Evolutionary conservation across 83 land plant species (phyloP), one percentile per base, ranked within the genome.

Genomic region (Picea abies): DNA sequence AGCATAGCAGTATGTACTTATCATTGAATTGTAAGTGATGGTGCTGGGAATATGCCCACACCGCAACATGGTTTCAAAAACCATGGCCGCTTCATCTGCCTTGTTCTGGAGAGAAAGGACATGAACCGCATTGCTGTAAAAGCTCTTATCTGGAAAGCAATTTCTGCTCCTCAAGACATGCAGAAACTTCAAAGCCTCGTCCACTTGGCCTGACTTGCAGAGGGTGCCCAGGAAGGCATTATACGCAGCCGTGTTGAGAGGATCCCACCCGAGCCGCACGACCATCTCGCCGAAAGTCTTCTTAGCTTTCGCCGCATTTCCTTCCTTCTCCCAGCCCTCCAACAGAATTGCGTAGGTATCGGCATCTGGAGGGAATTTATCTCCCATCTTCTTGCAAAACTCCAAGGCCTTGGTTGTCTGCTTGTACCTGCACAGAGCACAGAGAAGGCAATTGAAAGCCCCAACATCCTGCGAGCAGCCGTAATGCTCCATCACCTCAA

Each of bases 401-500:
- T 82, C 82, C 66, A 65, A 52, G 11, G 87, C 87, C 60, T 60
- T 75, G 37, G 78, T 10, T 17, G 90, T 85, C 78, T 81, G 79
- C 47, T 85, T 86, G 5, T 81, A 84, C 63, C 91, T 78, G 63
- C 90, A 86, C 39, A 89, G 84, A 14, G 93, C 91, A 76, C 86
- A 81, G 5, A 29, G 0, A 1, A 29, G 1, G 1, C 1, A 0
- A 29, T 29, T 29, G 0, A 0, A 0, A 0, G 1, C 1, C 1
- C 32, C 0, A 1, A 1, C 32, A 29, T 29, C 32, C 1, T 1
- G n/a, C 32, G 0, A 1, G 32, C 72, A 14, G 1, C 87, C 93
- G 44, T 91, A 91, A 16, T 84, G 84, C 23, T 91, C 88, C 89
- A 91, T 87, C 20, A 88, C 91, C 29, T 89, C 89, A 76, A 91